Evolutionary conservation across 441 rosid genomes (phyloP).

Genomic region (Euphorbia corollata): DNA sequence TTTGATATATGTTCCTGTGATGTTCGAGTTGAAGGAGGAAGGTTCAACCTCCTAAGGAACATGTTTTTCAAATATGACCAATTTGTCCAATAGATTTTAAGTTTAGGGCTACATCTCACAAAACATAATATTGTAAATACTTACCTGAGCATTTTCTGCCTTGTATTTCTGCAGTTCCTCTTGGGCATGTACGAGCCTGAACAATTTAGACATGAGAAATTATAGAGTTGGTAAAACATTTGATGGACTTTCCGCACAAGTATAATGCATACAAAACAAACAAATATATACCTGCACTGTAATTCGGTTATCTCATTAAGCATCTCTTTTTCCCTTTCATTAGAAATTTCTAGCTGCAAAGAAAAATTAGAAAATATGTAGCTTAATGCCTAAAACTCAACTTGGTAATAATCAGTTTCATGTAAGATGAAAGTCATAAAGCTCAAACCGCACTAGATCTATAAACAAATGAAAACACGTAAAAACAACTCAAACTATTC

Average conservation of each 20-base stretch:
- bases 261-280: background rate
- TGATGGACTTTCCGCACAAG: background rate
- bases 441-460: background rate
- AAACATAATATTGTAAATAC: slow-evolving; percentile 7
- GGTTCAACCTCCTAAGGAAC: background rate
- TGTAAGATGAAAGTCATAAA: background rate
- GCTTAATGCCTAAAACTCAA: background rate
- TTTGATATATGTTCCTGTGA: background rate
- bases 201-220: slow-evolving; percentile 13
- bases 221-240: background rate
- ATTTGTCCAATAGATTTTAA: background rate
- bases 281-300: slow-evolving; percentile 63
- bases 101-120: background rate
- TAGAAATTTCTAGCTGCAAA: slow-evolving; percentile 75
- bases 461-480: background rate
- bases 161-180: slow-evolving; percentile 79
- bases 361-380: slow-evolving; percentile 14
- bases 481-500: background rate
- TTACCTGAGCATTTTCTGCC: slow-evolving; percentile 68
- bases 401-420: background rate
- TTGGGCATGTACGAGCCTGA: slow-evolving; percentile 73
- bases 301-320: slow-evolving; percentile 79
- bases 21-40: background rate
- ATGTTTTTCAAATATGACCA: background rate
- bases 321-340: slow-evolving; percentile 81